Evolutionary conservation across 2,329 filamentous ascomycete genomes (phyloP).

Genomic region (Alternaria longipes): DNA sequence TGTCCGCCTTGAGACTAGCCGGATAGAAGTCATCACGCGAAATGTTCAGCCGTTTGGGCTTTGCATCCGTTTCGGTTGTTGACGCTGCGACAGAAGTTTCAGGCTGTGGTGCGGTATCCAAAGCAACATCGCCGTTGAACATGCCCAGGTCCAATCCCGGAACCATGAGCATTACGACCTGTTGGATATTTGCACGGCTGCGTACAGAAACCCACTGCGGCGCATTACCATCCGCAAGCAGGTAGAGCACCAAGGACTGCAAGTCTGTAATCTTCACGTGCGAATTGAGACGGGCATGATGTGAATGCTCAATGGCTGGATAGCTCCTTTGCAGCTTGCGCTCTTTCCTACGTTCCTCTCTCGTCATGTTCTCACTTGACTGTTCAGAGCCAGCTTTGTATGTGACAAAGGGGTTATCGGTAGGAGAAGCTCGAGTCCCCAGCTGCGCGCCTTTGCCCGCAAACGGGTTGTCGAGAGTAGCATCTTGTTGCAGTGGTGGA

Average conservation of each 20-base stretch:
- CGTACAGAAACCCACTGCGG: conserved; percentile 71
- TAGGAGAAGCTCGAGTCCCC: conserved; percentile 15
- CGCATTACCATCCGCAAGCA: conserved; percentile 66
- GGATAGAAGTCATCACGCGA: conserved; percentile 62
- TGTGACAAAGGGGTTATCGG: conserved; percentile 32
- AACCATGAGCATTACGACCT: conserved; percentile 90
- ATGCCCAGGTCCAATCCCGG: conserved; percentile 90
- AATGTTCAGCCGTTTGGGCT: conserved; percentile 44
- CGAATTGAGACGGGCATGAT: conserved; percentile 63
- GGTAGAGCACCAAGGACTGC: conserved; percentile 66
- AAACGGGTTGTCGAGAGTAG: conserved; percentile 27
- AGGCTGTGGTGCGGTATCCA: conserved; percentile 22
- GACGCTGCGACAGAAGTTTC: conserved; percentile 5
- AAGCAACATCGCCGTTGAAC: conserved; percentile 69
- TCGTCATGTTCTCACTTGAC: conserved; percentile 18
- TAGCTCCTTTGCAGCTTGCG: conserved; percentile 46
- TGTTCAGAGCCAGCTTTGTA: conserved; percentile 13
- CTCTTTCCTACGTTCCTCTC: conserved; percentile 40
- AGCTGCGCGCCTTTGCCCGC: conserved; percentile 19
- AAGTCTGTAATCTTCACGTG: conserved; percentile 67
- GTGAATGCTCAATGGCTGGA: conserved; percentile 60
- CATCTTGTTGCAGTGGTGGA: conserved; percentile 12
- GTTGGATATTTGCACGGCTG: conserved; percentile 66
- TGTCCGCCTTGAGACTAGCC: conserved; percentile 51
- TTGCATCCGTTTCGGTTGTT: conserved; percentile 18